A percentile compares a stretch with the other conserved stretches of the same genome.
These are phyloP conservation scores for Capillidium rhysosporum DNA, from an alignment of 371 early-diverging fungal genomes.

Conservation along the genomic window DNA sequence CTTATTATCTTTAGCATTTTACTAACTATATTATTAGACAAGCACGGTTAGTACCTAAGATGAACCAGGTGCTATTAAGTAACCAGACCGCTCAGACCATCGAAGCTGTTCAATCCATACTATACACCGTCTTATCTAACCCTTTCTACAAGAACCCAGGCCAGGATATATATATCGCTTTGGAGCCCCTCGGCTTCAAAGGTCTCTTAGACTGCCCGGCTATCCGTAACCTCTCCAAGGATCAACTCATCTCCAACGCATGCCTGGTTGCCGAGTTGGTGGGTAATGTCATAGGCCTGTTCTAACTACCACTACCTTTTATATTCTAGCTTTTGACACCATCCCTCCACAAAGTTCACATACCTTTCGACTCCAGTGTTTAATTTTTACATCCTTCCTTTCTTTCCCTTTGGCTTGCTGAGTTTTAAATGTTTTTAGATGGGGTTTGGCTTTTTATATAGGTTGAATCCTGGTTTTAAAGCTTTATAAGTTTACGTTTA, in stretches of 20 bases:
- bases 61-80: slow-evolving; percentile 48
- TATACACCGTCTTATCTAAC: slow-evolving; percentile 51
- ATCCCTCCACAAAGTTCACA: no score
- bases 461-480: no score
- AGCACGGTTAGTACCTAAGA: slow-evolving; percentile 46
- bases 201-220: slow-evolving; percentile 16
- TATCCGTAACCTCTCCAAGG: slow-evolving; percentile 13
- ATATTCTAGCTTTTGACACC: no score
- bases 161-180: slow-evolving; percentile 18
- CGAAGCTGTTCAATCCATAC: slow-evolving; percentile 52
- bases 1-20: background rate
- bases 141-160: slow-evolving; percentile 22
- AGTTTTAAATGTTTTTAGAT: no score
- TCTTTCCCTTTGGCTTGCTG: no score
- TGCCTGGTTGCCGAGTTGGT: slow-evolving; percentile 35
- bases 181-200: slow-evolving; percentile 30
- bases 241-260: slow-evolving; percentile 25
- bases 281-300: slow-evolving; percentile 35
- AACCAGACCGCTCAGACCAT: slow-evolving; percentile 45
- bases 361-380: no score
- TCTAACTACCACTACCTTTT: no score
- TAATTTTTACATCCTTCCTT: no score
- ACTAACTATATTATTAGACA: slow-evolving; percentile 19
- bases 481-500: no score
- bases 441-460: no score